Conservation (phyloP, 345 rosid genomes). For the Boechera divaricarpa region DNA sequence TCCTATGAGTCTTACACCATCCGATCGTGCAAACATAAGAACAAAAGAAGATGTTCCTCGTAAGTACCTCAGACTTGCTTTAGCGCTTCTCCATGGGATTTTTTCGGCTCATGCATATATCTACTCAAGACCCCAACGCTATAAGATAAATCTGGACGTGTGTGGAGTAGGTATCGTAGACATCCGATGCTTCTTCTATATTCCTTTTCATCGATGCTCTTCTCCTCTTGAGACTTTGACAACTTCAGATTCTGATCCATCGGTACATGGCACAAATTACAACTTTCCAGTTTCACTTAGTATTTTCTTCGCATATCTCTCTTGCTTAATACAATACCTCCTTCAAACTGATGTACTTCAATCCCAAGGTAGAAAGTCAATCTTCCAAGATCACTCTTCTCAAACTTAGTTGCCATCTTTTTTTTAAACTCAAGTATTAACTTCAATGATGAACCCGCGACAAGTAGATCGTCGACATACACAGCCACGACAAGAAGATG, state of each 20-base stretch:
- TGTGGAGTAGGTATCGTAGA: neutral
- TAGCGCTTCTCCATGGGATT: neutral
- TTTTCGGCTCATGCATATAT: neutral
- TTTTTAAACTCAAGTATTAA: neutral
- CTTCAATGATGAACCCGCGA: neutral
- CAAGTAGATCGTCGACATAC: neutral
- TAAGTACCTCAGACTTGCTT: neutral
- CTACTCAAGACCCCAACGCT: neutral
- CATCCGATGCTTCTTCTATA: too few species aligned
- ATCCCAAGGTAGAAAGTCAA: too few species aligned
- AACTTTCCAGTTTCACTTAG: neutral
- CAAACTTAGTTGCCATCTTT: too few species aligned
- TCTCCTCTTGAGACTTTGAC: neutral
- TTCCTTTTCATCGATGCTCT: too few species aligned
- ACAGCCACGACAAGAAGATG: neutral
- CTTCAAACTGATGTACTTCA: too few species aligned
- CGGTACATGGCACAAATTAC: neutral
- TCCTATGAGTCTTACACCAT: neutral
- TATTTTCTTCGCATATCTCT: too few species aligned
- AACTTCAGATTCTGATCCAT: neutral
- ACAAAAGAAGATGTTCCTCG: neutral
- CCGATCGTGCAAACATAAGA: fast-evolving
- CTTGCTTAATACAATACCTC: too few species aligned
- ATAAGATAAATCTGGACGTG: neutral
- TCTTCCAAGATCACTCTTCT: too few species aligned